Evolutionary conservation across 108 stramenopile species (phyloP), one percentile per base, ranked within the genome.

Genomic region (Conticribra weissflogii): DNA sequence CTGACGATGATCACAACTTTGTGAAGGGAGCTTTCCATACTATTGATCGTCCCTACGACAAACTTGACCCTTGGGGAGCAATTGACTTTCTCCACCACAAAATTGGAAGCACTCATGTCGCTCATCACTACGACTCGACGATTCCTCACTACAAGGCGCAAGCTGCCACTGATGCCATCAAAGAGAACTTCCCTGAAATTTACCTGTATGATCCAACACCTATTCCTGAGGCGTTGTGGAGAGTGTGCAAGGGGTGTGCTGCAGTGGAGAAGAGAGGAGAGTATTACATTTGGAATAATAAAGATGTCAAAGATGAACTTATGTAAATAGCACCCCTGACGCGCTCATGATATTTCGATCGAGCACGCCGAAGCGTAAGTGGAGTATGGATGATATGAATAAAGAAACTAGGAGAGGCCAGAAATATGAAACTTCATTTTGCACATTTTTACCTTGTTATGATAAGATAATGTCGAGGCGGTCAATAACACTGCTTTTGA

Each of bases 101-200:
- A 66, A 99, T 99, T 85, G 88, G 93, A 48, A 89, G 92, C 44
- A 98, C 97, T 3, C 98, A 99, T 78, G 98, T 99, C 12, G 94
- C 94, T 32, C 98, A 99, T 76, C 98, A 99, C 81, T 84, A 97
- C 41, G 97, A 97, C 77, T 92, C 88, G 55, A 88, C 85, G 44
- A 91, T 94, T 48, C 93, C 93, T 29, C 93, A 91, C 59, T 94
- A 94, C 73, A 91, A 92, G 72, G 93, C 93, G 16, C 79, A 91
- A 54, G 77, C 63, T 34, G 93, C 93, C 34, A 94, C 93, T n/a
- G 90, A 94, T 74, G 93, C 93, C 29, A 91, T 94, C 73, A 91
- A 90, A 56, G 87, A 88, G 63, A 83, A 72, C 17, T 94, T 88
- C 58, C 93, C 93, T 23, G 84, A 94, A 54, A 65, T 88, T 34